phyloP scores from a whole-genome alignment of 2,329 filamentous ascomycete genomes.

The Huntiella savannae region DNA sequence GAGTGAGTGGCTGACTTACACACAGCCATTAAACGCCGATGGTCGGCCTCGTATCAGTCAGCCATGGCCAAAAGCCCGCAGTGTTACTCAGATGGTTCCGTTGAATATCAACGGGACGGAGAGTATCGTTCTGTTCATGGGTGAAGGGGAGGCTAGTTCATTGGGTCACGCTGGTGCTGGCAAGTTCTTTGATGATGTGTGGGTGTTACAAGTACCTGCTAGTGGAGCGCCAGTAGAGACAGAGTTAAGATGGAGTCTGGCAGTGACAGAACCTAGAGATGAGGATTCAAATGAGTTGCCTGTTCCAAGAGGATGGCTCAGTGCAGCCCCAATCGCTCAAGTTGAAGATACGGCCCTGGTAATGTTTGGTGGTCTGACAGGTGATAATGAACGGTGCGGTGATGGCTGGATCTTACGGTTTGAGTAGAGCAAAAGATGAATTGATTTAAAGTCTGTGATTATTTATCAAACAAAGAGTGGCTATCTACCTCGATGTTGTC shows the following conservation, averaged over 20 bases:
- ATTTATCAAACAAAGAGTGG: constrained; percentile 1
- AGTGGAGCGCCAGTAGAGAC: constrained; percentile 30
- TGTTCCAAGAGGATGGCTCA: constrained; percentile 36
- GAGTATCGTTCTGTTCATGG: constrained; percentile 42
- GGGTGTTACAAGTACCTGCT: constrained; percentile 41
- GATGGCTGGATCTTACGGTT: constrained; percentile 45
- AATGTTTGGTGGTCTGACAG: constrained; percentile 39
- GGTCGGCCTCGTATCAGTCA: not conserved
- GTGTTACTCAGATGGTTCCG: constrained; percentile 32
- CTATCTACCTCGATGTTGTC: constrained; percentile 1
- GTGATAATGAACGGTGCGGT: constrained; percentile 30
- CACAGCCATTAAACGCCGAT: constrained; percentile 18
- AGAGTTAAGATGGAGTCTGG: constrained; percentile 38
- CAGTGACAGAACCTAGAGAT: constrained; percentile 29
- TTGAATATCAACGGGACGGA: constrained; percentile 41
- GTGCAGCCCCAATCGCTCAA: constrained; percentile 35
- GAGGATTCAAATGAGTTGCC: constrained; percentile 32
- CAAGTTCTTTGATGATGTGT: constrained; percentile 39
- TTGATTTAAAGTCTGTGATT: not conserved
- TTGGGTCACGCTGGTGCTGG: constrained; percentile 32
- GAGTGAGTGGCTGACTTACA: constrained; percentile 35
- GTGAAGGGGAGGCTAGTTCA: constrained; percentile 31
- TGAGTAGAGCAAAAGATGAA: constrained; percentile 9
- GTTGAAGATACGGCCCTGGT: constrained; percentile 40
- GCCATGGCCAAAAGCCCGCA: constrained; percentile 9